Evolutionary conservation across 768 basidiomycete species (phyloP).

Genomic region (Inosperma sp.): DNA sequence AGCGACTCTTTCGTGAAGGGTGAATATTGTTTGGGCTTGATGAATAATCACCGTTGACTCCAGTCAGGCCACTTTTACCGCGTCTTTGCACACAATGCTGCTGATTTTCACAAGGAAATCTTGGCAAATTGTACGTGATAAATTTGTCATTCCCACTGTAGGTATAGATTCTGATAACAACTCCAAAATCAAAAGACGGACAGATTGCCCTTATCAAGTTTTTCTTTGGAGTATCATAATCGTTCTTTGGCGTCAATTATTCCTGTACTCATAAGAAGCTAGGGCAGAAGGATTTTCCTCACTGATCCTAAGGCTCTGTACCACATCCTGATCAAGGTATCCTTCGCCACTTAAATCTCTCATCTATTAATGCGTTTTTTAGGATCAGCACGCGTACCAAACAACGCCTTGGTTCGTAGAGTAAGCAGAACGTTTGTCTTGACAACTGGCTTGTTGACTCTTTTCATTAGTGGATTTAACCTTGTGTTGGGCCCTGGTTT

Average conservation of each 20-base stretch:
- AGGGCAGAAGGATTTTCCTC: constrained; percentile 36
- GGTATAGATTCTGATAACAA: neutral
- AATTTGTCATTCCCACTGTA: neutral
- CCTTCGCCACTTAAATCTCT: neutral
- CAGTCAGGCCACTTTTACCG: constrained; percentile 32
- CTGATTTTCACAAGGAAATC: constrained; percentile 35
- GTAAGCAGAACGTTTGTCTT: too few species aligned
- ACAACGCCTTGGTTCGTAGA: constrained; percentile 20
- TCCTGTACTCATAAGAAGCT: neutral
- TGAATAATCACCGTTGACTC: neutral
- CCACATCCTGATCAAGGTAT: constrained; percentile 43
- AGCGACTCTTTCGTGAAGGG: constrained; percentile 32
- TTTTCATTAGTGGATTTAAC: constrained; percentile 15
- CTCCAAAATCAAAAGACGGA: constrained; percentile 21
- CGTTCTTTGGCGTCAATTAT: neutral
- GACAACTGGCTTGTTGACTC: neutral
- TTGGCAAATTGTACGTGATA: constrained; percentile 27
- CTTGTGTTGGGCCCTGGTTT: constrained; percentile 20
- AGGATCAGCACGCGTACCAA: constrained; percentile 32
- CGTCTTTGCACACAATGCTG: constrained; percentile 31
- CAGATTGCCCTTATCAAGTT: constrained; percentile 31
- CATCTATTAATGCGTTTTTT: neutral
- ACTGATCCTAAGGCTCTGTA: constrained; percentile 44
- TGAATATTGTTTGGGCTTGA: constrained; percentile 11
- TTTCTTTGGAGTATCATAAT: constrained; percentile 31